Conservation (phyloP, 2,329 filamentous ascomycete genomes). For the Westerdykella aurantiaca region DNA sequence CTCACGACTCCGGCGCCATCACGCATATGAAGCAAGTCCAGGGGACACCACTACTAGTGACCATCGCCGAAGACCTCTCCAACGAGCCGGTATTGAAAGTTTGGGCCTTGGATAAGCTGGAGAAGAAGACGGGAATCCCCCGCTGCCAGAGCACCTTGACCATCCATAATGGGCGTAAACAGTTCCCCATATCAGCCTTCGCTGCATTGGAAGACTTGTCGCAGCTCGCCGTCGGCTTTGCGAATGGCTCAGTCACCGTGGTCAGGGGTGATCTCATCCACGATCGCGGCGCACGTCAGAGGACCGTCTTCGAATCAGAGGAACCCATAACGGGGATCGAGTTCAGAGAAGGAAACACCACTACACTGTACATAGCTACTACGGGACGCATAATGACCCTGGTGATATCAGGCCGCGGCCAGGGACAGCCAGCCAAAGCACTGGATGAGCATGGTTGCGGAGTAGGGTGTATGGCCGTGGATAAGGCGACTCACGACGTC, state of each 20-base stretch:
- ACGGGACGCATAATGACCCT: conserved; percentile 82
- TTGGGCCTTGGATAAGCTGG: conserved; percentile 91
- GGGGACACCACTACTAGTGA: conserved; percentile 79
- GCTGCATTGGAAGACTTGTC: conserved; percentile 80
- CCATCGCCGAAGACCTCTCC: conserved; percentile 79
- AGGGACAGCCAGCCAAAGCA: conserved; percentile 80
- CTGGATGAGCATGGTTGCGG: conserved; percentile 86
- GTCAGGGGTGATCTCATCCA: conserved; percentile 92
- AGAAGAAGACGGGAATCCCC: conserved; percentile 88
- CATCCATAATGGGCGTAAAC: conserved; percentile 84
- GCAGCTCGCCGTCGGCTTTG: conserved; percentile 92
- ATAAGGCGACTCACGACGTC: conserved; percentile 73
- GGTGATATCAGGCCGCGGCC: conserved; percentile 78
- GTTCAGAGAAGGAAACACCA: conserved; percentile 59
- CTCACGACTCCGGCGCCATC: conserved; percentile 72
- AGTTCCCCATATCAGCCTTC: conserved; percentile 93
- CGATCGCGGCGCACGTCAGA: conserved; percentile 87
- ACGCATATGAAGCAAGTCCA: conserved; percentile 90
- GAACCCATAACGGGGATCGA: conserved; percentile 92
- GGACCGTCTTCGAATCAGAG: conserved; percentile 92
- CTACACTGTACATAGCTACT: conserved; percentile 86
- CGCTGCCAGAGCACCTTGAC: conserved; percentile 80
- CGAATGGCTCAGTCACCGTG: conserved; percentile 88
- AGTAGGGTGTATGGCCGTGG: conserved; percentile 90
- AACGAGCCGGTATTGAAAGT: conserved; percentile 87